These are phyloP conservation scores for Tulasnella sp. DNA, from an alignment of 768 basidiomycete genomes.

Conservation along the genomic window DNA sequence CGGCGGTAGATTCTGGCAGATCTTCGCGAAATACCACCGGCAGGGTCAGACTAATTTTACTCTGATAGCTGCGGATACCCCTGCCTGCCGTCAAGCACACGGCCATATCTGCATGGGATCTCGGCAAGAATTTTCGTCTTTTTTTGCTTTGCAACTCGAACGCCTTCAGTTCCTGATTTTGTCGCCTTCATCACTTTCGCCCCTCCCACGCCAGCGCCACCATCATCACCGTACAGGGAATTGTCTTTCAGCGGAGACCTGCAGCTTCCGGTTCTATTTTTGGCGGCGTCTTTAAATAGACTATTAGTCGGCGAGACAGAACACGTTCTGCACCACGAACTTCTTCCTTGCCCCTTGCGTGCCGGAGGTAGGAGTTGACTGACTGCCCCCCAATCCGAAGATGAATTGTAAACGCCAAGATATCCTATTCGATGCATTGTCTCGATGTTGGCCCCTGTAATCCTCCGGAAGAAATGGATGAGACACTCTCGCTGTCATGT, in stretches of 20 bases:
- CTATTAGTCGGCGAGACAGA: background rate
- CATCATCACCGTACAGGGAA: background rate
- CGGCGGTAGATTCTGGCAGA: background rate
- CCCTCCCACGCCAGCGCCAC: background rate
- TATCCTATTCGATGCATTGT: background rate
- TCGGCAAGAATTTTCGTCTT: background rate
- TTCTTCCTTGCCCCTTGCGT: background rate
- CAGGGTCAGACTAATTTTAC: background rate
- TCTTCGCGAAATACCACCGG: background rate
- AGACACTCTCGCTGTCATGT: background rate
- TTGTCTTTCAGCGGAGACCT: background rate
- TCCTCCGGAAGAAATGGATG: background rate
- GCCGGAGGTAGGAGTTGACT: background rate
- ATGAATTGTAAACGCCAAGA: background rate
- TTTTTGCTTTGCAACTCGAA: background rate
- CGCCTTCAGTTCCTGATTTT: background rate
- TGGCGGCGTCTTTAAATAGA: constrained; percentile 7
- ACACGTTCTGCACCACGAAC: background rate
- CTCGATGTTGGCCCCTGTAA: background rate
- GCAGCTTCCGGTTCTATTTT: background rate
- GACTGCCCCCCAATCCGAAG: background rate
- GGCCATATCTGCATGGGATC: background rate
- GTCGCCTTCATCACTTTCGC: background rate
- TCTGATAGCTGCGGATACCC: background rate
- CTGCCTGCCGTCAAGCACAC: background rate